Evolutionary conservation across 208 protist species (phyloP).

Genomic region (Herpetomonas samuelpessoai): DNA sequence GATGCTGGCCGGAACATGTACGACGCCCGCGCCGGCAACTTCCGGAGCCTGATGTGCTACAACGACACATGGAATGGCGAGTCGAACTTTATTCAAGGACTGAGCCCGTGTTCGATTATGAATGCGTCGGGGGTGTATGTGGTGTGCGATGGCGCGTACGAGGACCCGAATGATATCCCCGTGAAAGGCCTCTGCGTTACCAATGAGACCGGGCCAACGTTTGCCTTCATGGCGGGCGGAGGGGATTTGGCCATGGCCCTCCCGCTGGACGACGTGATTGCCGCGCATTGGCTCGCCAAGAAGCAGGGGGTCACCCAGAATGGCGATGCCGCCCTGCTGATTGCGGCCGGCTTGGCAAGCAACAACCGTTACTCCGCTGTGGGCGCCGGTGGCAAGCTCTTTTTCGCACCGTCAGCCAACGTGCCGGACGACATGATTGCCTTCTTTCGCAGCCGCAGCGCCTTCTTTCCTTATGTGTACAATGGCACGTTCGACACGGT

Average conservation of each 20-base stretch:
- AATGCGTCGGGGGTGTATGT: neutral
- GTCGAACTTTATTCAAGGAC: slow-evolving; percentile 10
- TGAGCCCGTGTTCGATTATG: slow-evolving; percentile 5
- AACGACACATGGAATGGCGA: slow-evolving; percentile 19
- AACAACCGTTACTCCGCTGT: slow-evolving; percentile 15
- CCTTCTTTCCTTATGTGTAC: slow-evolving; percentile 44
- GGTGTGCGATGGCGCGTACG: neutral
- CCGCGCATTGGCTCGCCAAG: slow-evolving; percentile 23
- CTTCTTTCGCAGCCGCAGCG: slow-evolving; percentile 17
- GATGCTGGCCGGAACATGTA: neutral
- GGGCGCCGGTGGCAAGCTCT: slow-evolving; percentile 27
- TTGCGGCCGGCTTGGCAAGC: neutral
- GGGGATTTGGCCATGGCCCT: slow-evolving; percentile 3
- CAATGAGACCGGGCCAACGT: neutral
- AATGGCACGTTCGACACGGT: slow-evolving; percentile 25
- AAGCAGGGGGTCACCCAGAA: neutral
- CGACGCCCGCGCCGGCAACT: slow-evolving; percentile 1
- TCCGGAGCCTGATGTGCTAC: slow-evolving; percentile 8
- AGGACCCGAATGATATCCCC: neutral
- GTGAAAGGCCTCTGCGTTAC: slow-evolving; percentile 1
- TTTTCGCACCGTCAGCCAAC: slow-evolving; percentile 24
- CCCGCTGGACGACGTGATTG: slow-evolving; percentile 24
- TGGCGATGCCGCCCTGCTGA: neutral
- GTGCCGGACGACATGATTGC: slow-evolving; percentile 25
- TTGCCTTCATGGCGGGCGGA: neutral